Base-by-base conservation (phyloP, 768 basidiomycete genomes). In the Termitomyces sp. region DNA sequence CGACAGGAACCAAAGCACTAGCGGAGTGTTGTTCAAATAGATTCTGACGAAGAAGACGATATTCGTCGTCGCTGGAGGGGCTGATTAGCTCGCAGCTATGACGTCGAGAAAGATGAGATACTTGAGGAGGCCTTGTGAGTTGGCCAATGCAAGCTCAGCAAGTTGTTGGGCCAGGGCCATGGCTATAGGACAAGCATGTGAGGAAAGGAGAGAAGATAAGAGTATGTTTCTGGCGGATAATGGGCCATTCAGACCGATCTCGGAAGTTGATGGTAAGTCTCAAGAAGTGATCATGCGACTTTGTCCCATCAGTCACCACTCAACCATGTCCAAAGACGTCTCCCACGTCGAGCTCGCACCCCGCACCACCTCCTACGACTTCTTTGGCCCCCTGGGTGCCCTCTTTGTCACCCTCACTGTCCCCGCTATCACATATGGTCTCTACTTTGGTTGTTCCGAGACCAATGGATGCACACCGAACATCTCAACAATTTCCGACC, bases 401-500 rank as follows among this genome's bases (percentile, higher is more conserved):
- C 65, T 87, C 48, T 74, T 84, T 57, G 79, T 95, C 63, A 82
- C 85, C 2, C 52, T 92, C 43, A 80, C 80, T 14, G 88, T 93
- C 11, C 92, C 94, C 5, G 65, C 81, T 65, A 71, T 84, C 63
- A 78, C 84, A 13, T 94, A 95, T 66, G 79, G 79, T 0, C 81
- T 95, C 56, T 92, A 82, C 70, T 92, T 88, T 68, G 82, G 79
- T 26, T 92, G 90, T 68, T 88, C 87, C 60, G 89, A 92, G 66
- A 62, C 75, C 3, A 73, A 83, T 13, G 88, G 83, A 44, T 92
- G 89, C 70, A 88, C 84, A 14, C 89, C 88, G 11, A 66, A 78
- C 22, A 53, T 74, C n/a, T 59, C 65, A n/a, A 58, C 63, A 18
- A 62, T 85, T 59, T 71, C 76, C 32, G 71, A 77, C 44, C 72